phyloP scores from a whole-genome alignment of 2,329 filamentous ascomycete genomes.

The Neonectria coccinea region DNA sequence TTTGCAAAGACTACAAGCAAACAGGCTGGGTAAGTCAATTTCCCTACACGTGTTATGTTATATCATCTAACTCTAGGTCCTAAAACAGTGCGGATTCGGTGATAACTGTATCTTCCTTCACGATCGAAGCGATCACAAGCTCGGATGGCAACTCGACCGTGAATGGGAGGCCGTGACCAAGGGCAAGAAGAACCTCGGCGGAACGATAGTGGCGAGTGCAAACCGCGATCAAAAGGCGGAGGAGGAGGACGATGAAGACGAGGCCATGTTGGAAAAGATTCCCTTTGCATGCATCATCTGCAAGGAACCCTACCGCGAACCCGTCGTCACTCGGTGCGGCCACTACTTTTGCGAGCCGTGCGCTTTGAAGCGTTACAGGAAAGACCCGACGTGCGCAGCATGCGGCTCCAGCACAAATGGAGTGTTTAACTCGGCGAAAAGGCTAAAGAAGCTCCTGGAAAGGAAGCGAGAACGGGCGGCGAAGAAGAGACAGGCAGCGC shows the following conservation, averaged over 20 bases:
- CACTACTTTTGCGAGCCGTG: slow-evolving; percentile 97
- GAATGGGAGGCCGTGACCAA: slow-evolving; percentile 92
- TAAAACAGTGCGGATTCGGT: slow-evolving; percentile 46
- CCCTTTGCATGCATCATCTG: slow-evolving; percentile 93
- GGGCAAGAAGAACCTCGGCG: slow-evolving; percentile 71
- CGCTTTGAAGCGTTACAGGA: slow-evolving; percentile 86
- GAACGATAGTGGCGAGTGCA: slow-evolving; percentile 71
- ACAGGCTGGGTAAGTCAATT: slow-evolving; percentile 54
- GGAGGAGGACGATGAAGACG: slow-evolving; percentile 68
- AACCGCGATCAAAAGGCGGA: slow-evolving; percentile 56
- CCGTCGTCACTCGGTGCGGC: slow-evolving; percentile 88
- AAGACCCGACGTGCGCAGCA: slow-evolving; percentile 86
- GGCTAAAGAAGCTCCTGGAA: slow-evolving; percentile 82
- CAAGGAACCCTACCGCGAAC: slow-evolving; percentile 79
- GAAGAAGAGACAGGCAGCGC: slow-evolving; percentile 66
- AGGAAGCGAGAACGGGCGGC: slow-evolving; percentile 74
- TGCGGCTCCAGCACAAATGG: slow-evolving; percentile 89
- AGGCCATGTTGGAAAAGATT: slow-evolving; percentile 82
- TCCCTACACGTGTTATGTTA: not conserved
- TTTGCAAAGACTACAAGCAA: slow-evolving; percentile 89
- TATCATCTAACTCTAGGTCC: slow-evolving; percentile 52
- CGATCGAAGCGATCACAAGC: slow-evolving; percentile 81
- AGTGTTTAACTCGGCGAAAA: slow-evolving; percentile 90
- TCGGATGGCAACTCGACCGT: slow-evolving; percentile 93
- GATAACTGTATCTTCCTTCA: slow-evolving; percentile 79